Evolutionary conservation across 2,329 filamentous ascomycete genomes (phyloP).

Genomic region (Monilinia vaccinii-corymbosi): DNA sequence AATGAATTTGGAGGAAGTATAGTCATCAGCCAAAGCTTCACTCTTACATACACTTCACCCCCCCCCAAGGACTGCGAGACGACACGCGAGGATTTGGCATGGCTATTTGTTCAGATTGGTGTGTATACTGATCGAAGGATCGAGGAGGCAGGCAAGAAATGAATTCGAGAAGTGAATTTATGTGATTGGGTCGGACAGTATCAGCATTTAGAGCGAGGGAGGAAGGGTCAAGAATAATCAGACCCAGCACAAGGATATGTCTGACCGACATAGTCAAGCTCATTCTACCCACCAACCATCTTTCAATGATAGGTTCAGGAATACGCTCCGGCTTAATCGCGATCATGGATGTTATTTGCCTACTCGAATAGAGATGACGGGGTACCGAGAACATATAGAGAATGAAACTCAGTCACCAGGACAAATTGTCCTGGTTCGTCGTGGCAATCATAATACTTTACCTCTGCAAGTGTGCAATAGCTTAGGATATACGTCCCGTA

Average conservation of each 20-base stretch:
- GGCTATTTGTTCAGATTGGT: not conserved
- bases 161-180: not conserved
- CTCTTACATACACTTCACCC: not conserved
- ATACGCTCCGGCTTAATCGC: constrained; percentile 99
- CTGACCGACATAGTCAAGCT: constrained; percentile 75
- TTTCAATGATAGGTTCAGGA: constrained; percentile 74
- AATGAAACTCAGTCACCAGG: constrained; percentile 51
- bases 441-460: constrained; percentile 22
- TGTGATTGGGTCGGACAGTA: not conserved
- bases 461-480: constrained; percentile 1
- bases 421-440: constrained; percentile 27
- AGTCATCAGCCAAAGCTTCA: not conserved
- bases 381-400: constrained; percentile 72
- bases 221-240: not conserved
- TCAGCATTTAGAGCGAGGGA: not conserved
- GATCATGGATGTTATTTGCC: constrained; percentile 70
- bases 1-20: not conserved
- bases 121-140: not conserved
- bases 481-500: not conserved
- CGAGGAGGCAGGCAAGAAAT: not conserved
- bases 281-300: constrained; percentile 75
- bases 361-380: constrained; percentile 43
- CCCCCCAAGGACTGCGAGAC: not conserved
- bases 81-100: not conserved
- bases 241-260: constrained; percentile 18